These are phyloP conservation scores for Solanum chilense DNA, from an alignment of 257 asterid genomes.

Conservation along the genomic window DNA sequence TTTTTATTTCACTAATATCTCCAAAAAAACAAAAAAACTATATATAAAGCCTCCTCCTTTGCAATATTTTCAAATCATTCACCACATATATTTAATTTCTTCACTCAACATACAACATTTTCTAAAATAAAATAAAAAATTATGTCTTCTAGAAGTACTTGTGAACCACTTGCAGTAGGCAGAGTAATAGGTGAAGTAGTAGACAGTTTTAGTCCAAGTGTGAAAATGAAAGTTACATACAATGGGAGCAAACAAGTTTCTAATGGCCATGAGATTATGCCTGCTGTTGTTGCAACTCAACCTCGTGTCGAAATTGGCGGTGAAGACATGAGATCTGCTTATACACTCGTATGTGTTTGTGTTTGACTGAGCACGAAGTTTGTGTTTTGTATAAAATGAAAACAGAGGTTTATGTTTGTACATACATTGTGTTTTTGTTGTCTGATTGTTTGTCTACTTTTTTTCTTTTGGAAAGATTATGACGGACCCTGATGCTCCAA, in stretches of 20 bases:
- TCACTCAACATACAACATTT: not conserved
- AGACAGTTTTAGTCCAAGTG: conserved; percentile 56
- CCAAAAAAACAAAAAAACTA: not conserved
- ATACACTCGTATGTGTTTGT: conserved; percentile 53
- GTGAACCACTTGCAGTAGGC: conserved; percentile 51
- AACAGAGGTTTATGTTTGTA: not conserved
- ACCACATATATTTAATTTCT: not conserved
- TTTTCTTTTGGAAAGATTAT: conserved; percentile 31
- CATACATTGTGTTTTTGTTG: not conserved
- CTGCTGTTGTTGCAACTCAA: conserved; percentile 32
- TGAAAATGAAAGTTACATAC: conserved; percentile 40
- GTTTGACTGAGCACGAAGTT: not conserved
- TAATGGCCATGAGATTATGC: conserved; percentile 87
- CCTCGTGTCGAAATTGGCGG: conserved; percentile 88
- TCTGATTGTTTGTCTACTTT: not conserved
- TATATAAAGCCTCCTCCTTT: not conserved
- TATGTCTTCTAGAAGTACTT: conserved; percentile 14
- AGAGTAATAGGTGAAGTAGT: conserved; percentile 85
- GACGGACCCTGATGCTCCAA: conserved; percentile 92
- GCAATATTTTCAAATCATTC: not conserved
- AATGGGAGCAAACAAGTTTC: conserved; percentile 40
- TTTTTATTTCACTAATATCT: not conserved
- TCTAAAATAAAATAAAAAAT: not conserved
- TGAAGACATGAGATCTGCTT: conserved; percentile 73
- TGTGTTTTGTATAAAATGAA: not conserved